A percentile compares a stretch with the other conserved stretches of the same genome.
phyloP scores from a whole-genome alignment of 1,284 basidiomycete species.

The Xerocomus minutiporus region DNA sequence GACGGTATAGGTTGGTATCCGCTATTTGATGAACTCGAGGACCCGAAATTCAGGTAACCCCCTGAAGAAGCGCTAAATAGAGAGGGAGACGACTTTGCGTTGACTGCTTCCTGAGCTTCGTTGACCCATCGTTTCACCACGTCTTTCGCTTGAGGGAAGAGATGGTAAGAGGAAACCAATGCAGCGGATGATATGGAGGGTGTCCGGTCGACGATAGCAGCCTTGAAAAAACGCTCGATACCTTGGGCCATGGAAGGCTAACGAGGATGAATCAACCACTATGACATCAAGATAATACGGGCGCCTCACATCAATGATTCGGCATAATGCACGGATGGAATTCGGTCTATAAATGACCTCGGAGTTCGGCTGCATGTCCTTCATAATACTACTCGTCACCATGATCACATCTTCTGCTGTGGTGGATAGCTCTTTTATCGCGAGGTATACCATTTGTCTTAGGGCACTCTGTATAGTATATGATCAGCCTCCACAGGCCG shows the following conservation, averaged over 20 bases:
- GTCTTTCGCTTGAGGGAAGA: slow-evolving; percentile 90
- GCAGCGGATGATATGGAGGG: slow-evolving; percentile 95
- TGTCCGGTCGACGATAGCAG: slow-evolving; percentile 97
- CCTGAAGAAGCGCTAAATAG: slow-evolving; percentile 59
- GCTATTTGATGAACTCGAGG: slow-evolving; percentile 45
- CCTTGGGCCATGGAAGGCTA: slow-evolving; percentile 97
- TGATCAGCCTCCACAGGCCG: slow-evolving; percentile 9
- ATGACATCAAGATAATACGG: slow-evolving; percentile 4
- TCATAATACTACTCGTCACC: slow-evolving; percentile 99
- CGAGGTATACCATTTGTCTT: slow-evolving; percentile 97
- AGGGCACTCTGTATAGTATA: slow-evolving; percentile 71
- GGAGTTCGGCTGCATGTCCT: slow-evolving; percentile 99
- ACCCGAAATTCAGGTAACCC: slow-evolving; percentile 69
- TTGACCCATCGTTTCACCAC: slow-evolving; percentile 98
- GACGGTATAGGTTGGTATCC: slow-evolving; percentile 80
- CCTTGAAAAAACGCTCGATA: slow-evolving; percentile 98
- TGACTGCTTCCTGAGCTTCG: slow-evolving; percentile 96
- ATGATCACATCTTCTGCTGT: slow-evolving; percentile 99
- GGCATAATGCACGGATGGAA: slow-evolving; percentile 92
- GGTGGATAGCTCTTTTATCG: slow-evolving; percentile 95
- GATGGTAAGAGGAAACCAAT: slow-evolving; percentile 95
- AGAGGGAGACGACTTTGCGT: slow-evolving; percentile 74
- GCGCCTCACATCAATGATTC: slow-evolving; percentile 90
- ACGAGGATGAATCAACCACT: slow-evolving; percentile 6
- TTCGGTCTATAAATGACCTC: slow-evolving; percentile 99